Evolutionary conservation across 2,329 filamentous ascomycete species (phyloP), one percentile per base, ranked within the genome.

Genomic region (Dendrostoma leiphaemia): DNA sequence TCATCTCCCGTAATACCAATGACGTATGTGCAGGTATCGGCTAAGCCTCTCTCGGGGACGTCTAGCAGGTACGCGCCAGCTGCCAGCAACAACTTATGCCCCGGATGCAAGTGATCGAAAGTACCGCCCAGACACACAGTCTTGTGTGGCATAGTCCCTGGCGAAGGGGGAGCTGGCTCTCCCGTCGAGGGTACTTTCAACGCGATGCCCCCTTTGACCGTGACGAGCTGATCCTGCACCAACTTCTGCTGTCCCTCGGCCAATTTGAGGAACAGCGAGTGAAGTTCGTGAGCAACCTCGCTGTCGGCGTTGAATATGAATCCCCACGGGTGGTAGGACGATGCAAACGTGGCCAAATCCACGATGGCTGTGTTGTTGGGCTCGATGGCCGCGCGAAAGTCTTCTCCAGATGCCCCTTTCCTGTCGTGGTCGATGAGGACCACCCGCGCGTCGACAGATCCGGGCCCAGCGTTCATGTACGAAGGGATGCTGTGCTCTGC

Each of bases 11-110:
- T 96, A 61, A 99, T 89, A 12, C 94, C 94, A 38, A 97, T 80
- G 17, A 91, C 88, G 58, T 95, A 80, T 10, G 79, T 79, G 57
- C 82, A 81, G 21, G 76, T 72, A 28, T 65, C 60, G 1, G 66
- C 64, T 0, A 74, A 65, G 29, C 65, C 62, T 29, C 71, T 64
- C 38, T 71, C 61, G 0, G 76, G 74, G 1, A 82, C 77, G 55
- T 83, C 81, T 53, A 89, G 78, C 15, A 91, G 79, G 53, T 97
- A 82, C 0, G 86, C 83, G 0, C 89, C 90, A 58, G 92, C 92
- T n/a, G 92, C 91, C 19, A 99, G 82, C 19, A 99, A 81, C n/a
- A 97, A 79, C 72, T 97, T 99, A 75, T 99, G 94, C 6, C 94
- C 94, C 4, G 90, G 86, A 67, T 99, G 94, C 21, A 99, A 81